A percentile compares a stretch with the other conserved stretches of the same genome.
phyloP scores from a whole-genome alignment of 345 rosid genomes.

The Anastatica hierochuntica region DNA sequence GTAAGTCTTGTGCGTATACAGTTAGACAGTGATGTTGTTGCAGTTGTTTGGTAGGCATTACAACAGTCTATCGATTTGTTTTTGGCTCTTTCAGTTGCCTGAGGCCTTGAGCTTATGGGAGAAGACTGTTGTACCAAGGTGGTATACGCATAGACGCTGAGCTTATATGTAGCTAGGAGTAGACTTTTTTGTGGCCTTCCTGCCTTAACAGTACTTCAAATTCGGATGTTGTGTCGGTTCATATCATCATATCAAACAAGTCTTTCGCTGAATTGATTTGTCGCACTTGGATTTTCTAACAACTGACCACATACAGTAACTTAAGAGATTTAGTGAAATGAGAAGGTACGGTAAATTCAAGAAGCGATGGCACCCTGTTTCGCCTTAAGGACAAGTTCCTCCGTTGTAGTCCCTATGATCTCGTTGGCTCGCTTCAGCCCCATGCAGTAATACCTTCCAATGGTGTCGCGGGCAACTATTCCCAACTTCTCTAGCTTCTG shows the following conservation, averaged over 20 bases:
- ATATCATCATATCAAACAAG: background rate
- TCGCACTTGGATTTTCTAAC: conserved; percentile 3
- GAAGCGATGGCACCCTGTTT: conserved; percentile 36
- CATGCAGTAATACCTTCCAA: conserved; percentile 66
- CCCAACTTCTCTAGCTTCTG: conserved; percentile 75
- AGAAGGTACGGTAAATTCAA: conserved; percentile 22
- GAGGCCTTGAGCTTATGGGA: background rate
- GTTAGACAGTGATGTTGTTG: background rate
- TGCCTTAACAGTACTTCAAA: background rate
- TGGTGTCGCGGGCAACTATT: conserved; percentile 67
- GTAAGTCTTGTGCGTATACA: background rate
- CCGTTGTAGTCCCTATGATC: conserved; percentile 78
- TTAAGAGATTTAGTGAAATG: background rate
- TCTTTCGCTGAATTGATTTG: background rate
- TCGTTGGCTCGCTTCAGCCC: conserved; percentile 81
- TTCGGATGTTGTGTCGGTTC: background rate
- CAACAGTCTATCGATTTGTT: background rate
- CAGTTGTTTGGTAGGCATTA: background rate
- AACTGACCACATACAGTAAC: conserved; percentile 1
- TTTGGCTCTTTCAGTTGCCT: background rate
- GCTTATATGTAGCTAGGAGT: background rate
- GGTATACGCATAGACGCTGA: background rate
- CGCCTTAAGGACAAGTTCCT: conserved; percentile 84
- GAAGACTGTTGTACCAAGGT: background rate
- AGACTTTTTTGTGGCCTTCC: background rate